A percentile compares a stretch with the other conserved stretches of the same genome.
Evolutionary conservation across 768 basidiomycete genomes (phyloP).

Genomic region (Boletus vinaceobasis): DNA sequence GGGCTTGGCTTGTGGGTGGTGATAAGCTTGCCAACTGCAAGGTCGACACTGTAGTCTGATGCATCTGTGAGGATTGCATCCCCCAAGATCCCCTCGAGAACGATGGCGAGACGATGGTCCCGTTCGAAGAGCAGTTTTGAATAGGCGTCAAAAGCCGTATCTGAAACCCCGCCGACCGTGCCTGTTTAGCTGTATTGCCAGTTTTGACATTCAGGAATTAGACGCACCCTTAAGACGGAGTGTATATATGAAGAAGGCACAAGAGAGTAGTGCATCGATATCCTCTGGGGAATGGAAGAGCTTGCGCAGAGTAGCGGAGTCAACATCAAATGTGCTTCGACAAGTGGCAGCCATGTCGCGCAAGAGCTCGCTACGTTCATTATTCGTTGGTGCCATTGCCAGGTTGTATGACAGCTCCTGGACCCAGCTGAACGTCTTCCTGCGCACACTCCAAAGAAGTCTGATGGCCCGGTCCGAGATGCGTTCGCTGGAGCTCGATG

Average conservation of each 20-base stretch:
- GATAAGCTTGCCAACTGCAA: too few relatives aligned
- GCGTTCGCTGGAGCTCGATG: not conserved
- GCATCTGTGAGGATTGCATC: too few relatives aligned
- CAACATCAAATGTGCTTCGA: not conserved
- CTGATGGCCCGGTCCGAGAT: not conserved
- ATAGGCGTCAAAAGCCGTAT: too few relatives aligned
- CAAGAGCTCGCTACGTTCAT: not conserved
- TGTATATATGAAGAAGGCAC: slow-evolving; percentile 20
- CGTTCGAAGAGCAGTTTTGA: too few relatives aligned
- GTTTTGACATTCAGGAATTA: not conserved
- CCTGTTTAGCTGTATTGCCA: not conserved
- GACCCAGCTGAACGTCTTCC: not conserved
- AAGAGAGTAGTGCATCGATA: slow-evolving; percentile 18
- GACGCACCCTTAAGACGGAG: slow-evolving; percentile 1
- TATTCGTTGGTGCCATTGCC: not conserved
- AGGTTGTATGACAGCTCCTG: not conserved
- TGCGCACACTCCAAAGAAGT: not conserved
- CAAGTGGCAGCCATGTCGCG: not conserved
- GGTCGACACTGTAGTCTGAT: too few relatives aligned
- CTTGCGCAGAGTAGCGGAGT: not conserved
- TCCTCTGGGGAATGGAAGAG: slow-evolving; percentile 15
- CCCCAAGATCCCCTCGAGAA: too few relatives aligned
- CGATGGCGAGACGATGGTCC: too few relatives aligned
- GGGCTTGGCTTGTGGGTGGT: too few relatives aligned
- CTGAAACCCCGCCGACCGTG: too few relatives aligned